phyloP scores from a whole-genome alignment of 176 grass and related monocot genomes.

The Zoysia pacifica region DNA sequence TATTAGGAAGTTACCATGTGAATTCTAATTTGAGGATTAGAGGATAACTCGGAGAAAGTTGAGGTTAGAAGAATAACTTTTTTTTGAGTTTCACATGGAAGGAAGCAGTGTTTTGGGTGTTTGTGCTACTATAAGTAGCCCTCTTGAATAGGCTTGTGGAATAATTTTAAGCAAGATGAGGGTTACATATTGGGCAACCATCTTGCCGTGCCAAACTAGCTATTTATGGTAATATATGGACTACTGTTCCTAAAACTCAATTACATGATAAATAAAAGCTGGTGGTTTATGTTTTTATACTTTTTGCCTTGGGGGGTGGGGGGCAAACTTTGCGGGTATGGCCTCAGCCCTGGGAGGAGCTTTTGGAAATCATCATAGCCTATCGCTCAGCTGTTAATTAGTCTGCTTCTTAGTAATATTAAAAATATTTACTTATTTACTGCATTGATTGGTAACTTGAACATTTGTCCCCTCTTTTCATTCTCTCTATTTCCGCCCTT shows the following conservation, averaged over 20 bases:
- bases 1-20: conserved; percentile 21
- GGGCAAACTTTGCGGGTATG: too few relatives aligned
- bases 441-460: background rate
- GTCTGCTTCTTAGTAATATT: background rate
- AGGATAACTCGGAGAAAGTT: conserved; percentile 10
- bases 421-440: background rate
- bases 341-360: too few relatives aligned
- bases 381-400: conserved; percentile 5
- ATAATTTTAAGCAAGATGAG: conserved; percentile 16
- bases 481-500: background rate
- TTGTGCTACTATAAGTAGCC: background rate
- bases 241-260: background rate
- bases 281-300: background rate
- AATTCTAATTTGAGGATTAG: background rate
- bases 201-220: background rate
- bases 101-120: background rate
- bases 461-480: background rate
- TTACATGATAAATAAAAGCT: background rate
- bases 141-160: background rate
- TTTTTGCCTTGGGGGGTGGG: background rate
- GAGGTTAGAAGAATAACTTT: background rate
- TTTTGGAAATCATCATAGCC: too few relatives aligned
- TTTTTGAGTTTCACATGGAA: background rate
- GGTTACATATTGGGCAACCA: background rate
- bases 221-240: conserved; percentile 20